A percentile compares a stretch with the other conserved stretches of the same genome.
Conservation (phyloP, 2,329 filamentous ascomycete genomes). For the Clonostachys rosea region DNA sequence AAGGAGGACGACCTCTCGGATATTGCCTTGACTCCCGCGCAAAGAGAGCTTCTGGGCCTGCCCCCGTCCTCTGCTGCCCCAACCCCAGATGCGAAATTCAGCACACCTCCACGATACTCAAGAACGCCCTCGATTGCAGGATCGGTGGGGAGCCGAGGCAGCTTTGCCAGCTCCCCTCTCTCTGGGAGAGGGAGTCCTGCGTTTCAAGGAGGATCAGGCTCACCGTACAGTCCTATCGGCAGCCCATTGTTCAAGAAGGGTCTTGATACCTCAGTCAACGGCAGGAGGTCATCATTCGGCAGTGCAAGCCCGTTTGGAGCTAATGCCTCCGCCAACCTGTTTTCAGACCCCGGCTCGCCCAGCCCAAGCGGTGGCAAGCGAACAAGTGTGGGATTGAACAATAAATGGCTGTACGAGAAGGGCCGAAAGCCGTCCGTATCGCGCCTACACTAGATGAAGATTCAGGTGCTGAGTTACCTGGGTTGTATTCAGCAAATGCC, state of each 20-base stretch:
- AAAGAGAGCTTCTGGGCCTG: conserved; percentile 80
- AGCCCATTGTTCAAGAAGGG: conserved; percentile 64
- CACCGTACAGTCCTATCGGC: conserved; percentile 37
- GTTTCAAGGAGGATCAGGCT: conserved; percentile 33
- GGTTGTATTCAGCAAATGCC: too few relatives aligned
- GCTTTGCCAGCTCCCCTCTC: conserved; percentile 53
- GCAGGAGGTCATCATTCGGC: conserved; percentile 58
- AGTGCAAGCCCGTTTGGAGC: conserved; percentile 47
- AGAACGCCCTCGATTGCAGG: conserved; percentile 64
- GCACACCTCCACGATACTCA: conserved; percentile 83
- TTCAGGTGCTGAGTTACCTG: too few relatives aligned
- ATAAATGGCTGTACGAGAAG: conserved; percentile 92
- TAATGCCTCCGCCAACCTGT: conserved; percentile 40
- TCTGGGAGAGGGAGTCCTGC: conserved; percentile 50
- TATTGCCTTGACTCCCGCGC: conserved; percentile 73
- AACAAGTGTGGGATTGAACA: conserved; percentile 76
- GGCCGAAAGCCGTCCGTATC: conserved; percentile 50
- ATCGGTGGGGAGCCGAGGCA: conserved; percentile 56
- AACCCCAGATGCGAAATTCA: conserved; percentile 65
- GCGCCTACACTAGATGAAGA: too few relatives aligned
- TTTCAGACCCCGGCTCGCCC: conserved; percentile 61
- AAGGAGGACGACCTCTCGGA: conserved; percentile 76
- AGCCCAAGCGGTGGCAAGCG: conserved; percentile 64
- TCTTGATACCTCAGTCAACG: conserved; percentile 26
- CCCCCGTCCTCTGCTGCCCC: conserved; percentile 58